Conservation (phyloP, 345 rosid genomes). For the Erysimum cheiranthoides region DNA sequence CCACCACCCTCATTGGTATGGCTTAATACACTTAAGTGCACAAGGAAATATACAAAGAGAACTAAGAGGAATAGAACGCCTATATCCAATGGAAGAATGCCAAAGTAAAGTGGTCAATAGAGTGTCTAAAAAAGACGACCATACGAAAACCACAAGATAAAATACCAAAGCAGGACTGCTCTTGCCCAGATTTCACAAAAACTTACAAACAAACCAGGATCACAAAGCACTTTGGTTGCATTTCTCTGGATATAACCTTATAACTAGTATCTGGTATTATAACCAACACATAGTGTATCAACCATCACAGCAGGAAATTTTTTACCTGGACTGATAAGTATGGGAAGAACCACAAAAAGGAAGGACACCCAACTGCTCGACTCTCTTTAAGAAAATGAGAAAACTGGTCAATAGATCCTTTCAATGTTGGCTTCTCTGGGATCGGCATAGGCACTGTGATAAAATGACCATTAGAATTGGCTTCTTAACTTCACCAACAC, state of each 20-base stretch:
- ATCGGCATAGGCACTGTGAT: slow-evolving; percentile 83
- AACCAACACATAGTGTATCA: neutral
- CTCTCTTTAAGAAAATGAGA: slow-evolving; percentile 61
- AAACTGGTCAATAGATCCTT: slow-evolving; percentile 64
- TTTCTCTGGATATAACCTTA: neutral
- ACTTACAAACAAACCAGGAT: neutral
- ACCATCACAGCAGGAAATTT: neutral
- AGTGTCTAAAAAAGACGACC: slow-evolving; percentile 9
- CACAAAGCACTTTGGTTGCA: neutral
- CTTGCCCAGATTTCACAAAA: neutral
- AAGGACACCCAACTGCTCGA: slow-evolving; percentile 77
- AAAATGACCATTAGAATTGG: slow-evolving; percentile 26
- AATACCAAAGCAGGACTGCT: neutral
- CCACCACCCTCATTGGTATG: neutral
- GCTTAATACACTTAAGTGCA: neutral
- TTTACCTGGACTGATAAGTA: slow-evolving; percentile 71
- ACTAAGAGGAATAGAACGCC: neutral
- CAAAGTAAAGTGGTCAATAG: slow-evolving; percentile 1
- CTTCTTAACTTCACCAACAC: slow-evolving; percentile 2
- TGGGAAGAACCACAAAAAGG: slow-evolving; percentile 72
- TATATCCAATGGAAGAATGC: neutral
- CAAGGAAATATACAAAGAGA: neutral
- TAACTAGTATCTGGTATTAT: neutral
- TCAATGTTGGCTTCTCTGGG: slow-evolving; percentile 78
- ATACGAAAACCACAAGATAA: neutral